phyloP scores from a whole-genome alignment of 768 basidiomycete genomes.

The Infundibulicybe gibba region DNA sequence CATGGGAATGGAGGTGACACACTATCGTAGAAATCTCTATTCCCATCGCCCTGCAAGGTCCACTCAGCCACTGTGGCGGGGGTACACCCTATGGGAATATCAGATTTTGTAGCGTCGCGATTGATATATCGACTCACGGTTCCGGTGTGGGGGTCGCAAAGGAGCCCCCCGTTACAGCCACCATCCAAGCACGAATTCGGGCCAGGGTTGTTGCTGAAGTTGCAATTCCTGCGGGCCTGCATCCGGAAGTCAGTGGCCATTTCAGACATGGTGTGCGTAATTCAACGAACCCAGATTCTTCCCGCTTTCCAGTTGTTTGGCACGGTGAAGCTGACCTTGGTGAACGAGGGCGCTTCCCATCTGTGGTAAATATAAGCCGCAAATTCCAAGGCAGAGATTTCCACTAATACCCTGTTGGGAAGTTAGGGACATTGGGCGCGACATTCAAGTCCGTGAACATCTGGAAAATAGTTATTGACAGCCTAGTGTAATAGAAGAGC shows the following conservation, averaged over 20 bases:
- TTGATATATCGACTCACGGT: no score
- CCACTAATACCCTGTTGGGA: constrained; percentile 37
- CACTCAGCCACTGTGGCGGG: no score
- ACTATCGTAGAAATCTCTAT: no score
- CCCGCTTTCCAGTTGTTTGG: constrained; percentile 65
- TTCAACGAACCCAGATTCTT: constrained; percentile 48
- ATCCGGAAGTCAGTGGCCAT: background rate
- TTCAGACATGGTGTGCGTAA: background rate
- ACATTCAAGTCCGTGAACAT: constrained; percentile 59
- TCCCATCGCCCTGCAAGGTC: no score
- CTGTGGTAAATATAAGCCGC: constrained; percentile 15
- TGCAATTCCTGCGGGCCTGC: constrained; percentile 62
- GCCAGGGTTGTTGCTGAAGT: constrained; percentile 51
- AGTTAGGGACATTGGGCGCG: constrained; percentile 40
- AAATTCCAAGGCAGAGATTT: constrained; percentile 2
- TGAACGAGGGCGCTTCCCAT: constrained; percentile 35
- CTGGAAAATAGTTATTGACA: constrained; percentile 17
- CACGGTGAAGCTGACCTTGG: constrained; percentile 43
- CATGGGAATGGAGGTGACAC: no score
- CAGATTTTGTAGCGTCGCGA: no score
- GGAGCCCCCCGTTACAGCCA: constrained; percentile 67
- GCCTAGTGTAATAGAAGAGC: no score
- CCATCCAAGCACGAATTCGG: constrained; percentile 61
- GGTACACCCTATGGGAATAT: no score
- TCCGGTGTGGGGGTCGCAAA: constrained; percentile 48